phyloP scores from a whole-genome alignment of 495 filamentous ascomycete genomes.

The Articulospora tetracladia region DNA sequence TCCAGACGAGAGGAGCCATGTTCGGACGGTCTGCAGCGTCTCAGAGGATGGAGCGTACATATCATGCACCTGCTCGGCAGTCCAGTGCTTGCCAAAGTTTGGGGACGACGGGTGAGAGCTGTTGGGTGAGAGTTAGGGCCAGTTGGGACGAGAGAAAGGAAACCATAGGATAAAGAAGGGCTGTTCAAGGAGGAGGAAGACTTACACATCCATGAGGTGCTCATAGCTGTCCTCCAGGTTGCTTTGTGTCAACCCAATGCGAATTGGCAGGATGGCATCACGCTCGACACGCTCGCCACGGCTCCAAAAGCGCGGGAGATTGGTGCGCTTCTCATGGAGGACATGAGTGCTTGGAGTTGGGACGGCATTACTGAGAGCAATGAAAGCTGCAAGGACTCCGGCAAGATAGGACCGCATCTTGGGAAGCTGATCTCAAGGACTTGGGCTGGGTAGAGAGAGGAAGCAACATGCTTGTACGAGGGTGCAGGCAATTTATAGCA shows the following conservation, averaged over 20 bases:
- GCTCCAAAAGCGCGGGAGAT: conserved; percentile 1
- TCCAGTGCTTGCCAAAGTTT: conserved; percentile 26
- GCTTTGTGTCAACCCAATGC: conserved; percentile 47
- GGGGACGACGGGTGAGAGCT: conserved; percentile 17
- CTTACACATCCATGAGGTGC: conserved; percentile 44
- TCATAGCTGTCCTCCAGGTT: conserved; percentile 46
- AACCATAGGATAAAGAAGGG: conserved; percentile 41
- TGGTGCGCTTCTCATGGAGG: conserved; percentile 11
- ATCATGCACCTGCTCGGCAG: conserved; percentile 16
- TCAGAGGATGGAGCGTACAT: conserved; percentile 23
- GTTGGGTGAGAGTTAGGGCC: not conserved
- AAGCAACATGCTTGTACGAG: no score
- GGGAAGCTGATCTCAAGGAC: no score
- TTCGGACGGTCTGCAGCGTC: conserved; percentile 15
- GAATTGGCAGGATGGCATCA: conserved; percentile 35
- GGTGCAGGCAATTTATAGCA: no score
- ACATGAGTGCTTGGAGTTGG: conserved; percentile 3
- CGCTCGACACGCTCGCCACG: conserved; percentile 4
- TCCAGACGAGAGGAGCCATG: conserved; percentile 19
- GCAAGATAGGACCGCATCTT: not conserved
- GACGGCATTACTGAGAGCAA: conserved; percentile 3
- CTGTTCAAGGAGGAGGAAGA: conserved; percentile 25
- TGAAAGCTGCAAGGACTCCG: not conserved
- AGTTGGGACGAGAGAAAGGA: not conserved
- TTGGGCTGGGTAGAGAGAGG: no score